Base-by-base conservation (phyloP, 495 filamentous ascomycete genomes). In the Penicillium cataractarum region DNA sequence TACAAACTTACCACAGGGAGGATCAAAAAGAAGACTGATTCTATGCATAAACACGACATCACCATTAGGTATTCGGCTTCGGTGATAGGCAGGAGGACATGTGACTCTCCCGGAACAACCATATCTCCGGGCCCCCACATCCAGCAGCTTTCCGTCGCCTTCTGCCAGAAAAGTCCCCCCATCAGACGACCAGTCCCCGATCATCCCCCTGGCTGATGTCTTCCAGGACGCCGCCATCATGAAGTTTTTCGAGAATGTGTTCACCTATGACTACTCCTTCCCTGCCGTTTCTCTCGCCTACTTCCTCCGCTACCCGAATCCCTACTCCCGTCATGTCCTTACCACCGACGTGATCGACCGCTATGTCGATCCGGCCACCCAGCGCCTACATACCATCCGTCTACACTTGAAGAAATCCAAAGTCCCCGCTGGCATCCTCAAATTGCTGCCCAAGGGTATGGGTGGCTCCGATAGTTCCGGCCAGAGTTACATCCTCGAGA, bases 281-380 rank as follows among this genome's bases (percentile, higher is more conserved):
- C 89, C 92, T 62, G 86, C 89, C 63, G 95, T 99, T 42, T 93
- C 93, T 9, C 89, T 99, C 64, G 95, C 95, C 78, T 99, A 97
- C 85, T 98, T 97, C 83, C 91, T 99, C 55, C 93, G 95, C 40
- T 99, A 99, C 76, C 96, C 95, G 17, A 99, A 99, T 75, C 95
- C 95, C 12, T 97, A 97, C 78, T 89, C 90, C 62, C 90, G 85
- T 66, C 95, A 99, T 83, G 95, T 99, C 61, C 86, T 97, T 63
- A 96, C 91, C 40, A 96, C 93, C 75, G 95, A 99, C 80, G 95
- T 95, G 71, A 93, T 99, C 75, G 87, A 89, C 35, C 90, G 91
- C 49, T 84, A 87, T 69, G 85, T 97, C 78, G 93, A 98, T 71
- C 86, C 90, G 3, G 70, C 67, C 19, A 93, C 91, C 1, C 88